Conservation (phyloP, 1,284 basidiomycete species). For the Megacollybia platyphylla region DNA sequence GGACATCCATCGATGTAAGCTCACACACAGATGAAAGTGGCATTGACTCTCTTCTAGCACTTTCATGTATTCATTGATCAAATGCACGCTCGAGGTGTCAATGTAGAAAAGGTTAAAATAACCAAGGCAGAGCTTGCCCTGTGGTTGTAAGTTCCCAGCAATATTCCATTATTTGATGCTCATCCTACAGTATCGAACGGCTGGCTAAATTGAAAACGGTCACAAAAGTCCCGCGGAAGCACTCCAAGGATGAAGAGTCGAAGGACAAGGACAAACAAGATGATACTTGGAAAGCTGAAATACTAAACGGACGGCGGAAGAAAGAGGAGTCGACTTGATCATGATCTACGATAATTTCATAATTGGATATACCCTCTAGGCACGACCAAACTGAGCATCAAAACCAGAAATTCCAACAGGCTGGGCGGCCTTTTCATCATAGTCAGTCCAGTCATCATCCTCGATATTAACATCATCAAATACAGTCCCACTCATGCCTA, state of each 20-base stretch:
- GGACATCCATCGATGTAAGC: background rate
- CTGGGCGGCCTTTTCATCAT: slow-evolving; percentile 63
- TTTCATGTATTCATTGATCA: slow-evolving; percentile 51
- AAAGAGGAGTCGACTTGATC: background rate
- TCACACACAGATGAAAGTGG: background rate
- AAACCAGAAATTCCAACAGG: slow-evolving; percentile 57
- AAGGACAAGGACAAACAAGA: slow-evolving; percentile 10
- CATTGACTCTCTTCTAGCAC: slow-evolving; percentile 24
- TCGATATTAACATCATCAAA: slow-evolving; percentile 55
- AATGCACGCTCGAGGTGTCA: slow-evolving; percentile 43
- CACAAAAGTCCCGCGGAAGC: slow-evolving; percentile 25
- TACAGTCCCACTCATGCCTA: slow-evolving; percentile 36
- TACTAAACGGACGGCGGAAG: slow-evolving; percentile 2
- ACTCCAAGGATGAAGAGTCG: slow-evolving; percentile 17
- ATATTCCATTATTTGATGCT: background rate
- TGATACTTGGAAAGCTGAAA: slow-evolving; percentile 10
- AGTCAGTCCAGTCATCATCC: slow-evolving; percentile 67
- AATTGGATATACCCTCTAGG: slow-evolving; percentile 16
- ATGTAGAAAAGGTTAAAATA: slow-evolving; percentile 48
- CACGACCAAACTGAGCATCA: slow-evolving; percentile 52
- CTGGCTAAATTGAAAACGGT: slow-evolving; percentile 31
- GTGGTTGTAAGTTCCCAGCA: slow-evolving; percentile 30
- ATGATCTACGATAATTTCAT: background rate
- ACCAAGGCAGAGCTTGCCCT: slow-evolving; percentile 46
- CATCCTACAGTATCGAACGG: slow-evolving; percentile 15